phyloP scores from a whole-genome alignment of 2,329 filamentous ascomycete genomes.

The Alternaria solani region DNA sequence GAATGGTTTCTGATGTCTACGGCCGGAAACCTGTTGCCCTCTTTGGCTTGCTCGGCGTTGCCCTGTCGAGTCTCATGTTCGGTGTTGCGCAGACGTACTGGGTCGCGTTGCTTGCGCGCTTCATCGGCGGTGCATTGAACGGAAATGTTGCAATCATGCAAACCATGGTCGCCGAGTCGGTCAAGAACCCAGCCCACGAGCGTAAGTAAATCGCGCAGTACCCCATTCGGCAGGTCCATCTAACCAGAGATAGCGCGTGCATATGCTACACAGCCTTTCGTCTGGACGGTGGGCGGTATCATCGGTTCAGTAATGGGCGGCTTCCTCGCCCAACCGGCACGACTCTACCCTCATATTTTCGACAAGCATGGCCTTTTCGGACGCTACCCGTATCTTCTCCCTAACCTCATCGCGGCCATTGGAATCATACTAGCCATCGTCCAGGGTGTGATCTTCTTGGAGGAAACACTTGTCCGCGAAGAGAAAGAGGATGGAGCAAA shows the following conservation, averaged over 20 bases:
- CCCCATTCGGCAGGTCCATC: constrained; percentile 2
- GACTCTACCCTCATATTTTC: constrained; percentile 77
- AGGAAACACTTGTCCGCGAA: constrained; percentile 69
- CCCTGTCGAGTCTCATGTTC: constrained; percentile 82
- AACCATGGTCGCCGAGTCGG: constrained; percentile 93
- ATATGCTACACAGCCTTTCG: constrained; percentile 91
- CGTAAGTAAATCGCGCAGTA: constrained; percentile 63
- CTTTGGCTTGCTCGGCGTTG: constrained; percentile 74
- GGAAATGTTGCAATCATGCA: constrained; percentile 91
- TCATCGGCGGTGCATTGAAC: constrained; percentile 82
- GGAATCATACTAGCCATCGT: constrained; percentile 82
- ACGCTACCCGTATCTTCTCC: constrained; percentile 83
- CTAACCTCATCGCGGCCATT: constrained; percentile 82
- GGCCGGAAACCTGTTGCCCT: constrained; percentile 53
- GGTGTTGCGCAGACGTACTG: constrained; percentile 84
- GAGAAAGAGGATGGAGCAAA: constrained; percentile 49
- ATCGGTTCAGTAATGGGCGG: constrained; percentile 87
- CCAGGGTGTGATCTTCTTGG: constrained; percentile 78
- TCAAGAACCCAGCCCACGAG: constrained; percentile 87
- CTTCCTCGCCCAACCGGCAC: constrained; percentile 79
- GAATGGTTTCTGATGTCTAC: constrained; percentile 51
- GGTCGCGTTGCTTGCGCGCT: constrained; percentile 79
- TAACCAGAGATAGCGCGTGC: constrained; percentile 69
- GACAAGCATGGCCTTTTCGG: constrained; percentile 74
- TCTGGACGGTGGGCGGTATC: constrained; percentile 91